phyloP scores from a whole-genome alignment of 768 basidiomycete species.

The Coprinellus aureogranulatus region DNA sequence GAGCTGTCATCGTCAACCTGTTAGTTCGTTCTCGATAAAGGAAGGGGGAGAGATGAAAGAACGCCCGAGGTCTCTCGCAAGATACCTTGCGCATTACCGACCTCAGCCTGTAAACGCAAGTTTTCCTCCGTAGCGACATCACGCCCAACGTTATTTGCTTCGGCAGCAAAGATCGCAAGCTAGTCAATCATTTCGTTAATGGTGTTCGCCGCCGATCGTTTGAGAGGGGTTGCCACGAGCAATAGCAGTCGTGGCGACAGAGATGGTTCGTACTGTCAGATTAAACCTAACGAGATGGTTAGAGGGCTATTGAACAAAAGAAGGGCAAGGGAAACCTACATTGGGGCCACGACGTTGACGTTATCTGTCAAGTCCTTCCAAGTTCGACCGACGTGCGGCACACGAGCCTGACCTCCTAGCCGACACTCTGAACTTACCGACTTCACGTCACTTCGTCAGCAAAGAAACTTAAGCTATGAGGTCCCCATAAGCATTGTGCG shows the following conservation, averaged over 20 bases:
- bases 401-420: conserved; percentile 91
- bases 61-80: conserved; percentile 98
- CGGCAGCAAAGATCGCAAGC: conserved; percentile 53
- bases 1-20: conserved; percentile 45
- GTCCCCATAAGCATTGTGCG: not conserved
- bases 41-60: too few species aligned
- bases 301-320: not conserved
- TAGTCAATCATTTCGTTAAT: conserved; percentile 85
- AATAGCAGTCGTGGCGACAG: conserved; percentile 91
- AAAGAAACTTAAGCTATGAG: conserved; percentile 58
- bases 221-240: conserved; percentile 90
- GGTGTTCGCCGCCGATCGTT: conserved; percentile 93
- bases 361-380: conserved; percentile 98
- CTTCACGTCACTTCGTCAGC: conserved; percentile 85
- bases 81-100: conserved; percentile 94
- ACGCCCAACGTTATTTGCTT: conserved; percentile 90
- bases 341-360: conserved; percentile 95
- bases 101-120: conserved; percentile 94
- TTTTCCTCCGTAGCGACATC: conserved; percentile 99
- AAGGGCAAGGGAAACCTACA: conserved; percentile 36
- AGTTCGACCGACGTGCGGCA: conserved; percentile 91
- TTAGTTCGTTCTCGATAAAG: not conserved
- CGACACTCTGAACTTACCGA: conserved; percentile 96
- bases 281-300: conserved; percentile 54
- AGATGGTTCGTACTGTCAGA: conserved; percentile 89